Percentiles rank a stretch among this genome's conserved stretches.
Conservation (phyloP, 1,284 basidiomycete genomes). For the Cryptococcus maquisensis region DNA sequence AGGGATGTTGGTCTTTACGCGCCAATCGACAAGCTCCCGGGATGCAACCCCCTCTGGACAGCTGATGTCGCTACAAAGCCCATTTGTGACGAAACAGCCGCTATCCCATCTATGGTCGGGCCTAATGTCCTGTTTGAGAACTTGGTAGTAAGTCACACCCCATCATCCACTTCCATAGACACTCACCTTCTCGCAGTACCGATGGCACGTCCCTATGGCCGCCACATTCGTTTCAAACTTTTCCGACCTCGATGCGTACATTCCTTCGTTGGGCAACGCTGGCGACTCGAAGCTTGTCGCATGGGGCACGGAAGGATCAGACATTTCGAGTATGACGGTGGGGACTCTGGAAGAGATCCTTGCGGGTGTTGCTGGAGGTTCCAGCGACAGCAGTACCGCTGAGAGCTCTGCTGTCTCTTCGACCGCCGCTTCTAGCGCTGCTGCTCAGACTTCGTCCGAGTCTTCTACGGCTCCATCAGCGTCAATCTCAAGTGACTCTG, state of each 20-base stretch:
- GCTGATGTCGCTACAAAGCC: constrained; percentile 18
- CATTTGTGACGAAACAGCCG: constrained; percentile 8
- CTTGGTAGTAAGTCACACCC: constrained; percentile 16
- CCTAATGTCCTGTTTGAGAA: constrained; percentile 31
- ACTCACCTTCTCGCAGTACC: constrained; percentile 2
- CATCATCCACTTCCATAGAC: neutral
- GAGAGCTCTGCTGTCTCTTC: neutral
- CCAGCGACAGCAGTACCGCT: neutral
- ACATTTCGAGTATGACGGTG: constrained; percentile 6
- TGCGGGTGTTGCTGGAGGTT: constrained; percentile 2
- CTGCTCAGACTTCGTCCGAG: neutral
- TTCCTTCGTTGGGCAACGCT: constrained; percentile 13
- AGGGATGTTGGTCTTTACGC: constrained; percentile 33
- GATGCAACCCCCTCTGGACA: constrained; percentile 39
- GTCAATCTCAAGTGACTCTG: too few relatives aligned
- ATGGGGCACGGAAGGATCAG: constrained; percentile 18
- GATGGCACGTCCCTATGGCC: constrained; percentile 18
- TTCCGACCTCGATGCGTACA: constrained; percentile 2
- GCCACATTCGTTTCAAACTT: constrained; percentile 5
- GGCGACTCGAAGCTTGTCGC: constrained; percentile 9
- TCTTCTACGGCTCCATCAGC: too few relatives aligned
- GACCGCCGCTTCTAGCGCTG: neutral
- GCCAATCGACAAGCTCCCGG: constrained; percentile 29
- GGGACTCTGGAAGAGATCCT: constrained; percentile 9
- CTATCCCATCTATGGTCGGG: constrained; percentile 16